A percentile compares a stretch with the other conserved stretches of the same genome.
phyloP scores from a whole-genome alignment of 1,284 basidiomycete species.

The Fomitopsis schrenkii region DNA sequence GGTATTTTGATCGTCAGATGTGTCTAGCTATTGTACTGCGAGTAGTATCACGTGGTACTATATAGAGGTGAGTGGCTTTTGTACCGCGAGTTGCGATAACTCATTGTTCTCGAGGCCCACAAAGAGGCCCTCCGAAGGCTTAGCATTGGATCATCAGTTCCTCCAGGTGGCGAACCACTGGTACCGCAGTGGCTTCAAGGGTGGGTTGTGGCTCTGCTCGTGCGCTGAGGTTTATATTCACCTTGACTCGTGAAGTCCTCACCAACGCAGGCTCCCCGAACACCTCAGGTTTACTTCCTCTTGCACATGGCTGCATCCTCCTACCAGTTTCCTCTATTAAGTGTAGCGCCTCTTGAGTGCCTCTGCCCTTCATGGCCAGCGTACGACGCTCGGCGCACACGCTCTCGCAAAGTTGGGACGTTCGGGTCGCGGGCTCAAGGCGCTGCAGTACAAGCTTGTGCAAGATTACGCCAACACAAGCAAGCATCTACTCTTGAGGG shows the following conservation, averaged over 20 bases:
- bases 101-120: neutral
- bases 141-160: neutral
- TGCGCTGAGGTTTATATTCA: too few relatives aligned
- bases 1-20: too few relatives aligned
- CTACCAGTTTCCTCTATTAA: neutral
- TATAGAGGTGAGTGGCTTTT: neutral
- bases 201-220: too few relatives aligned
- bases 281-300: too few relatives aligned
- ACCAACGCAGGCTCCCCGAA: too few relatives aligned
- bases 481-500: neutral
- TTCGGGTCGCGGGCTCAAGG: neutral
- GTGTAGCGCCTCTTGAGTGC: neutral
- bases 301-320: neutral
- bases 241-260: too few relatives aligned
- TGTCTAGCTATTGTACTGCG: too few relatives aligned
- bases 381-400: neutral
- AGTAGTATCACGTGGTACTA: neutral
- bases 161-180: neutral
- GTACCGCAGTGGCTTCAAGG: too few relatives aligned
- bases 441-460: neutral
- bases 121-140: neutral
- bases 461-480: neutral
- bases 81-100: neutral
- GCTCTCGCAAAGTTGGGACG: neutral
- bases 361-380: neutral